phyloP scores from a whole-genome alignment of 2,329 filamentous ascomycete species.

The Fusarium buxicola region DNA sequence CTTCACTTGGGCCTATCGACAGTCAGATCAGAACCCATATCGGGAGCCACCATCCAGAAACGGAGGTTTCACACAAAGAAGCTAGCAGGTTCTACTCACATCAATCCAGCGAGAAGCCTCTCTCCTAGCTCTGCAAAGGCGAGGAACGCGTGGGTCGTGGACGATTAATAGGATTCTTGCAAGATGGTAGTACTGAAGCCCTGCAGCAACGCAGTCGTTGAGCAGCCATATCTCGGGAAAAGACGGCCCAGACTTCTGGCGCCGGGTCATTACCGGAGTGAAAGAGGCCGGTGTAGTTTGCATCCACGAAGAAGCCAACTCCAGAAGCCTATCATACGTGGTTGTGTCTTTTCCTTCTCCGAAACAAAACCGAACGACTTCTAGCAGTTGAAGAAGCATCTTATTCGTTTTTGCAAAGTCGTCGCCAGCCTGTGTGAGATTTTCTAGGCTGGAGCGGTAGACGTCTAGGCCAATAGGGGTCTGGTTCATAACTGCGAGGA shows the following conservation, averaged over 20 bases:
- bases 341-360: constrained; percentile 29
- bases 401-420: constrained; percentile 36
- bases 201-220: constrained; percentile 40
- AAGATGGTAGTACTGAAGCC: constrained; percentile 46
- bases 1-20: constrained; percentile 32
- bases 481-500: constrained; percentile 37
- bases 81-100: not conserved
- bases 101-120: constrained; percentile 27
- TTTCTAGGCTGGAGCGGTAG: not conserved
- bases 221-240: constrained; percentile 45
- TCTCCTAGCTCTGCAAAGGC: constrained; percentile 35
- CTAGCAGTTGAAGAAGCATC: constrained; percentile 41
- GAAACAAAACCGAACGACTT: constrained; percentile 45
- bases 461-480: constrained; percentile 16
- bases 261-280: constrained; percentile 36
- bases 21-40: not conserved
- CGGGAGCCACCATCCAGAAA: not conserved
- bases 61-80: too few relatives aligned
- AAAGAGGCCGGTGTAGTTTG: constrained; percentile 42
- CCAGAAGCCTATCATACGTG: constrained; percentile 34
- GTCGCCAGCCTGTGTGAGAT: constrained; percentile 18
- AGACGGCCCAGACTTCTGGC: not conserved
- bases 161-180: constrained; percentile 43
- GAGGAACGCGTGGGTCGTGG: constrained; percentile 43
- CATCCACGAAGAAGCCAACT: constrained; percentile 41